These are phyloP conservation scores for Arabis hirsuta DNA, from an alignment of 345 rosid species.

Conservation along the genomic window DNA sequence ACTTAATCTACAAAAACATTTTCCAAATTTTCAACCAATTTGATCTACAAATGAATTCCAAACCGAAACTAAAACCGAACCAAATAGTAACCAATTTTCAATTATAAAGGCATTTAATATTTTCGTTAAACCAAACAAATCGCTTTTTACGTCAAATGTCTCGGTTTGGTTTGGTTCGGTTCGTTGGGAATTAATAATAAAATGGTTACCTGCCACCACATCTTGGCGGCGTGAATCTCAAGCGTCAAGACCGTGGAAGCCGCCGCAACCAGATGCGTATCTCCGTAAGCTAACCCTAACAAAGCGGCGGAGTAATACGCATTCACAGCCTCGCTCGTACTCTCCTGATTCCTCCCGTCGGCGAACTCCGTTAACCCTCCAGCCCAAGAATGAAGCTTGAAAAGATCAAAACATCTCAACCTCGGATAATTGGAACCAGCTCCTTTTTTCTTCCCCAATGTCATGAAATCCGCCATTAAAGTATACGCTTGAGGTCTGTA, in stretches of 20 bases:
- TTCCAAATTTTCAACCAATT: no score
- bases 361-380: constrained; percentile 89
- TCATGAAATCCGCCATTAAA: constrained; percentile 85
- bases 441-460: constrained; percentile 50
- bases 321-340: constrained; percentile 91
- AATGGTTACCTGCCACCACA: constrained; percentile 88
- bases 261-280: constrained; percentile 62
- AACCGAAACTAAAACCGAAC: neutral
- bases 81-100: neutral
- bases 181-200: no score
- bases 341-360: constrained; percentile 88
- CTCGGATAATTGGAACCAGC: constrained; percentile 64
- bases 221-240: constrained; percentile 88
- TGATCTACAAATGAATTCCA: no score
- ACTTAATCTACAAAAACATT: no score
- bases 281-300: constrained; percentile 94
- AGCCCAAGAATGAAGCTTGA: constrained; percentile 96
- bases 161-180: no score
- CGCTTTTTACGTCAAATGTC: no score
- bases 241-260: constrained; percentile 73
- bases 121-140: no score
- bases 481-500: constrained; percentile 80
- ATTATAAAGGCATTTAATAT: no score
- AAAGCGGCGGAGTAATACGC: constrained; percentile 92
- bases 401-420: constrained; percentile 85